Percentiles rank a stretch among this genome's conserved stretches.
These are phyloP conservation scores for Chalciporus piperatus DNA, from an alignment of 768 basidiomycete species.

Conservation along the genomic window DNA sequence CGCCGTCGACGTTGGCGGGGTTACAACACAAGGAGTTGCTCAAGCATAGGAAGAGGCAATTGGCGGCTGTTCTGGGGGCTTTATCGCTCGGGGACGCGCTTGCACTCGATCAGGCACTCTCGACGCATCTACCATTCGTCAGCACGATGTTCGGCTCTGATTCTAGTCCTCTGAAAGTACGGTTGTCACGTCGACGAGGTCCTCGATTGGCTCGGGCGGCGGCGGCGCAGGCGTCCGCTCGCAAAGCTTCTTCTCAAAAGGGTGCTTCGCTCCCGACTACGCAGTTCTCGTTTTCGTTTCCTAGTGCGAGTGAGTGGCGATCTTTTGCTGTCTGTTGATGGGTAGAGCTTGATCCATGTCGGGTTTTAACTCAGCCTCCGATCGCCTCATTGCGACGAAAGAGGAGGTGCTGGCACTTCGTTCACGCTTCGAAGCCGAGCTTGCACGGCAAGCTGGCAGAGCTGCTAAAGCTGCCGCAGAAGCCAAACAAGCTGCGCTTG, in stretches of 20 bases:
- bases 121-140: slow-evolving; percentile 37
- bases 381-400: slow-evolving; percentile 65
- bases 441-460: slow-evolving; percentile 66
- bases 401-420: slow-evolving; percentile 66
- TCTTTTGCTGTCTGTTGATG: slow-evolving; percentile 21
- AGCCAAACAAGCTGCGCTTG: slow-evolving; percentile 48
- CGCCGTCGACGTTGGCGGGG: slow-evolving; percentile 62
- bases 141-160: slow-evolving; percentile 35
- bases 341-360: slow-evolving; percentile 26
- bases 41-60: slow-evolving; percentile 64
- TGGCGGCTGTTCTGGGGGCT: slow-evolving; percentile 67
- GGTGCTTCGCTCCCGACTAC: slow-evolving; percentile 46
- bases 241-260: slow-evolving; percentile 7
- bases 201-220: slow-evolving; percentile 50
- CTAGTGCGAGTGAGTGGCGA: slow-evolving; percentile 67
- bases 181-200: slow-evolving; percentile 53
- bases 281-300: slow-evolving; percentile 60
- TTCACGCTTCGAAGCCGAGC: slow-evolving; percentile 68
- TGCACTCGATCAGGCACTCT: slow-evolving; percentile 76
- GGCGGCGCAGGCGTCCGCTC: slow-evolving; percentile 17
- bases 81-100: slow-evolving; percentile 66
- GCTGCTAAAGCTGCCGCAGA: slow-evolving; percentile 46
- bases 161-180: slow-evolving; percentile 36
- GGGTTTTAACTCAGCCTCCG: slow-evolving; percentile 53
- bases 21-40: slow-evolving; percentile 75